Evolutionary conservation across 192 early-diverging fungal species (phyloP), one percentile per base, ranked within the genome.

Genomic region (Coemansia sp.): DNA sequence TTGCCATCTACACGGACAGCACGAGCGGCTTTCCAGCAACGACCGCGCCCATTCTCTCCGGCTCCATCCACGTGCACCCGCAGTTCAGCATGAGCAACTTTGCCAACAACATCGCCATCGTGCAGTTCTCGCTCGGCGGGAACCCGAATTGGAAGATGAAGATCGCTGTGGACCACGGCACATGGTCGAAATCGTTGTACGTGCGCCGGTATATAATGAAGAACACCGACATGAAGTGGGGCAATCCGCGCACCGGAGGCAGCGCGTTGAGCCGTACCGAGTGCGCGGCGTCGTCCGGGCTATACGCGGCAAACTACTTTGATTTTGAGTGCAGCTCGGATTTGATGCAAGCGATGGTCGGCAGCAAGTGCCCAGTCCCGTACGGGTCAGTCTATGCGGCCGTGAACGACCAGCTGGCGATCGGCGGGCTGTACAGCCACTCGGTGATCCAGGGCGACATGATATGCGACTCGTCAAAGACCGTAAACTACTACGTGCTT

Each of bases 41-140:
- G 1, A 44, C 9, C 1, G 30, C 56, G 25, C 23, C 31, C 19
- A 53, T 66, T 4, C 4, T 24, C 4, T 4, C 56, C 6, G 30
- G 42, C n/a, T 35, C 28, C 4, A 71, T 77, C 18, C 14, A 12
- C 10, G 42, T 71, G 21, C 74, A 77, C 33, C 63, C 74, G 18
- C 12, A 28, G 7, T 77, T 60, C 44, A 59, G 63, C 21, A 18
- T 42, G 2, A 24, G 31, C 1, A 64, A 64, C 1, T 62, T 77
- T 22, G 68, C 67, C 51, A 71, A 77, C 56, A 77, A 77, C 38
- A 67, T 73, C 42, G 71, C 71, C 29, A 21, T 67, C 0, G 48
- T 73, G 32, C 45, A 56, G 50, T 73, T 63, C n/a, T 24, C 27
- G 12, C 46, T 58, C 21, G 45, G 4, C 10, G 44, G 12, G 31